These are phyloP conservation scores for Neurospora intermedia DNA, from an alignment of 495 filamentous ascomycete species.

Conservation along the genomic window DNA sequence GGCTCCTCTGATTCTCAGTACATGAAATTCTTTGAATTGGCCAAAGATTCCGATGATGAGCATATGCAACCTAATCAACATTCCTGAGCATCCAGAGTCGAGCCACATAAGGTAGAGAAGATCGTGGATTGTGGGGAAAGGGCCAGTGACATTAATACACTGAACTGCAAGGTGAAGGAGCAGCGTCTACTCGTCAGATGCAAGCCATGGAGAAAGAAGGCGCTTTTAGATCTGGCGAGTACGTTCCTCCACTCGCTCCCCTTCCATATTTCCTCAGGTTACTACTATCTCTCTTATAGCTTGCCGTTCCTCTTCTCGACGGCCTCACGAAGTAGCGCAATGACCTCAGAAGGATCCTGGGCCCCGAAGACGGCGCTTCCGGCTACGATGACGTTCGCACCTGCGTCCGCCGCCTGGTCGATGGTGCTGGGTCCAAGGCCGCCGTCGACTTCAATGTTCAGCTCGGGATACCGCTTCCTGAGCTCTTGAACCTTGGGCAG, in stretches of 20 bases:
- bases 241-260: neutral
- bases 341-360: slow-evolving; percentile 74
- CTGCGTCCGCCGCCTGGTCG: slow-evolving; percentile 87
- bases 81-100: neutral
- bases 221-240: too few relatives aligned
- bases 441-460: slow-evolving; percentile 97
- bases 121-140: neutral
- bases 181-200: neutral
- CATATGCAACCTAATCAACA: too few relatives aligned
- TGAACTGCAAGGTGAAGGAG: neutral
- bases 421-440: slow-evolving; percentile 82
- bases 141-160: neutral
- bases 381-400: slow-evolving; percentile 96
- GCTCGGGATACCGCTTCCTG: slow-evolving; percentile 70
- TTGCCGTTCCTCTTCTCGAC: slow-evolving; percentile 51
- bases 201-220: too few relatives aligned
- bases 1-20: neutral
- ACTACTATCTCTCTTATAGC: slow-evolving; percentile 5
- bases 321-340: slow-evolving; percentile 62
- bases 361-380: slow-evolving; percentile 97
- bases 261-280: neutral
- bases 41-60: neutral
- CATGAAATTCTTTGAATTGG: neutral
- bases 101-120: neutral
- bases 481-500: slow-evolving; percentile 86